phyloP scores from a whole-genome alignment of 73 alveolate species.

The Tetrahymena malaccensis region DNA sequence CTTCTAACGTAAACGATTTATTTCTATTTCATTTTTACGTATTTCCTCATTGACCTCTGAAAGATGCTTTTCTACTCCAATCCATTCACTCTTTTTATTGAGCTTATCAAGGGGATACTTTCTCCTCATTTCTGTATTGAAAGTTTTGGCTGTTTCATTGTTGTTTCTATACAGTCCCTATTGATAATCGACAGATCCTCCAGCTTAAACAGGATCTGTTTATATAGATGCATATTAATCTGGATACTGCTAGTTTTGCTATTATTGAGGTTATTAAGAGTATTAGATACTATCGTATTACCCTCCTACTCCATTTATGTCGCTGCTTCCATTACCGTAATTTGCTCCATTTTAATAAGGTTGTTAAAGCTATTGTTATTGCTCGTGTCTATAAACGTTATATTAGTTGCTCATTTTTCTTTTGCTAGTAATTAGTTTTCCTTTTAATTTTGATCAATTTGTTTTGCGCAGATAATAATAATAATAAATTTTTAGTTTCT shows the following conservation, averaged over 20 bases:
- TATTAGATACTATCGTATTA: not conserved
- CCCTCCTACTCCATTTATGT: not conserved
- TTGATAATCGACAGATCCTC: not conserved
- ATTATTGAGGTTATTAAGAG: not conserved
- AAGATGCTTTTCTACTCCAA: not conserved
- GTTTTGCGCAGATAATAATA: not conserved
- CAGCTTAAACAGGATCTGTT: not conserved
- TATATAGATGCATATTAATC: not conserved
- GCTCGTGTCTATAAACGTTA: not conserved
- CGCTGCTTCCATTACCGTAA: not conserved
- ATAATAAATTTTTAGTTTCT: not conserved
- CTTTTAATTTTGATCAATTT: not conserved
- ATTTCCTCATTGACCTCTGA: not conserved
- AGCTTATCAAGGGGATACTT: not conserved
- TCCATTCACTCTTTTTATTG: not conserved
- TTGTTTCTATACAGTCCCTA: not conserved
- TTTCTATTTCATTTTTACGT: not conserved
- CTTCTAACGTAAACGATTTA: not conserved
- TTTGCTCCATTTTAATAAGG: not conserved
- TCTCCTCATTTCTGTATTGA: not conserved
- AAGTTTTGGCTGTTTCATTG: not conserved
- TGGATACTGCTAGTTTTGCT: not conserved
- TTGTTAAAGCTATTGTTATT: not conserved
- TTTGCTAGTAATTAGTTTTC: not conserved
- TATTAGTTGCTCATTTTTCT: not conserved